Evolutionary conservation across 225 moss, liverwort and hornwort species (phyloP).

Genomic region (Straminergon stramineum): DNA sequence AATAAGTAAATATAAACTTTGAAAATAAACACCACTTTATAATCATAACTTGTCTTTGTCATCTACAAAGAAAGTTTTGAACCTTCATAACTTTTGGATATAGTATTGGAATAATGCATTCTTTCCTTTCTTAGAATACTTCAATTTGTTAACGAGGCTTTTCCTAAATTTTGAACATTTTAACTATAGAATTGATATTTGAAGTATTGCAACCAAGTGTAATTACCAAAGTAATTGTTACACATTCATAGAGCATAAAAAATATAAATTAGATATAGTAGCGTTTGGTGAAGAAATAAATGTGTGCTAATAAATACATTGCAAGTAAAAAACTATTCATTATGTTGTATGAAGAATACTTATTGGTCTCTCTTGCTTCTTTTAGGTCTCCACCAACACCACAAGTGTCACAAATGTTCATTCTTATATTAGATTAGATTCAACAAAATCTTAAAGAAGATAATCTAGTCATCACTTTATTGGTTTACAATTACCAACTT

Average conservation of each 20-base stretch:
- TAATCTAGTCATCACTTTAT: neutral
- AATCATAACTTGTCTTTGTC: neutral
- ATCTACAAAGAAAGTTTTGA: neutral
- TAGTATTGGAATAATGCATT: neutral
- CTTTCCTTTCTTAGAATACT: neutral
- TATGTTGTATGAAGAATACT: neutral
- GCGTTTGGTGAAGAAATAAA: slow-evolving; percentile 14
- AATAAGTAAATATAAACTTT: neutral
- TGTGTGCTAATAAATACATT: slow-evolving; percentile 5
- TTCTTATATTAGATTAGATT: neutral
- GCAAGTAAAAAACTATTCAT: slow-evolving; percentile 10
- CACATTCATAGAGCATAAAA: neutral
- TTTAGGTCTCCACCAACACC: neutral
- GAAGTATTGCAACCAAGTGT: no score
- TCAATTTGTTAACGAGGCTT: accelerated
- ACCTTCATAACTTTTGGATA: neutral
- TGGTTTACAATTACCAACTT: neutral
- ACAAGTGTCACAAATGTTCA: neutral
- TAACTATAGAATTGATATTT: no score
- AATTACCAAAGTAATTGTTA: no score
- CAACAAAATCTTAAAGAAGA: neutral
- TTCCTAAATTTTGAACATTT: neutral
- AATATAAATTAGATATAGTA: slow-evolving; percentile 5
- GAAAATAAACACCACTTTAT: neutral
- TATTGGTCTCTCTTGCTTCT: neutral